A percentile compares a stretch with the other conserved stretches of the same genome.
Conservation (phyloP, 148 eudicot genomes). For the Nepenthes gracilis region DNA sequence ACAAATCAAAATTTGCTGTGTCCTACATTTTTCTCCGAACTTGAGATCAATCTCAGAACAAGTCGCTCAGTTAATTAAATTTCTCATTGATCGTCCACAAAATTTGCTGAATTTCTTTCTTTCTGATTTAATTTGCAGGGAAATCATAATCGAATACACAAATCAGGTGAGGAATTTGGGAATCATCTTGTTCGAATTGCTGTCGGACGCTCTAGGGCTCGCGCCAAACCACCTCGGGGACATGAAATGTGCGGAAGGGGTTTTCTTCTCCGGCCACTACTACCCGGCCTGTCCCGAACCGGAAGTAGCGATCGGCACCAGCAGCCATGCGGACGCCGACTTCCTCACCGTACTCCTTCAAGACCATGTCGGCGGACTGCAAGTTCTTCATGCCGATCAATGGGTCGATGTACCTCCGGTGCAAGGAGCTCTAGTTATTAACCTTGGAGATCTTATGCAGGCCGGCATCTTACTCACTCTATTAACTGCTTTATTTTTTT, state of each 20-base stretch:
- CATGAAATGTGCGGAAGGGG: not conserved
- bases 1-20: no score
- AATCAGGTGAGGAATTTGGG: not conserved
- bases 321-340: constrained; percentile 16
- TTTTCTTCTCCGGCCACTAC: constrained; percentile 12
- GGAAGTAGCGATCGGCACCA: constrained; percentile 23
- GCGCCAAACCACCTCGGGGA: not conserved
- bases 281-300: constrained; percentile 36
- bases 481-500: no score
- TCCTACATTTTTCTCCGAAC: no score
- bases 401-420: constrained; percentile 24
- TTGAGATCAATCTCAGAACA: no score
- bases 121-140: constrained; percentile 1
- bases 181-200: not conserved
- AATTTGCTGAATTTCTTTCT: not conserved
- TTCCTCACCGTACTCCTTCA: constrained; percentile 24
- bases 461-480: no score
- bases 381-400: constrained; percentile 16
- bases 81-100: no score
- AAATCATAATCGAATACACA: constrained; percentile 1
- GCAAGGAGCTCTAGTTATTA: constrained; percentile 17
- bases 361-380: constrained; percentile 22
- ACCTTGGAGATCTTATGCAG: constrained; percentile 27
- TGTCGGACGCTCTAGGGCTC: constrained; percentile 4
- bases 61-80: no score